Evolutionary conservation across 257 asterid genomes (phyloP).

Genomic region (Lithospermum erythrorhizon): DNA sequence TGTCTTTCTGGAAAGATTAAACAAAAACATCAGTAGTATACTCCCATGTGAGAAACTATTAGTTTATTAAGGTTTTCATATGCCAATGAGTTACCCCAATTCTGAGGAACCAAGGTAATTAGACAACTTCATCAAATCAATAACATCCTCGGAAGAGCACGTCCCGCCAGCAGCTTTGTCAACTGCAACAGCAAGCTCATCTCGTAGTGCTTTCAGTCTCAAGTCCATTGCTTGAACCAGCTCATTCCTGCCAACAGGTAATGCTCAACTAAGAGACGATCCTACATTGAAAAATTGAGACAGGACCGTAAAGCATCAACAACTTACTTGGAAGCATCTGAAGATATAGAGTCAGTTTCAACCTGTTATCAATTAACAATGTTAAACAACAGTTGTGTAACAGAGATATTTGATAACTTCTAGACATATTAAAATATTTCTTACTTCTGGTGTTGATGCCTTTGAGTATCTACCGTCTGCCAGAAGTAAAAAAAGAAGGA

Average conservation of each 20-base stretch:
- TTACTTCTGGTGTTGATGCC: slow-evolving; percentile 29
- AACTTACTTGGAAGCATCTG: slow-evolving; percentile 81
- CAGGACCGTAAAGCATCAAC: slow-evolving; percentile 12
- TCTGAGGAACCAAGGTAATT: slow-evolving; percentile 64
- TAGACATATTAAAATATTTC: slow-evolving; percentile 4
- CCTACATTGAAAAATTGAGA: slow-evolving; percentile 4
- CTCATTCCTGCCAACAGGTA: slow-evolving; percentile 54
- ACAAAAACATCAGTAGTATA: background rate
- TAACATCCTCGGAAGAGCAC: slow-evolving; percentile 47
- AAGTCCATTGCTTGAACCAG: slow-evolving; percentile 75
- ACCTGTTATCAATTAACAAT: slow-evolving; percentile 37
- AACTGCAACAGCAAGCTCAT: slow-evolving; percentile 50
- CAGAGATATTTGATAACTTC: slow-evolving; percentile 2
- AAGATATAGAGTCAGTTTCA: slow-evolving; percentile 23
- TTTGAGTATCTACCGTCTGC: slow-evolving; percentile 26
- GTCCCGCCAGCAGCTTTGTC: slow-evolving; percentile 48
- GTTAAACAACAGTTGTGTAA: slow-evolving; percentile 7
- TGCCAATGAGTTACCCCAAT: slow-evolving; percentile 41
- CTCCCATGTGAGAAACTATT: background rate
- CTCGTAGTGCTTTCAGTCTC: slow-evolving; percentile 60
- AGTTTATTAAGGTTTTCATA: slow-evolving; percentile 1
- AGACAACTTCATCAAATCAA: slow-evolving; percentile 50
- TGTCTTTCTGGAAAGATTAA: slow-evolving; percentile 46
- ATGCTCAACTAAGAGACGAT: slow-evolving; percentile 14
- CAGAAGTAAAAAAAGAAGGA: slow-evolving; percentile 7